Evolutionary conservation across 257 asterid genomes (phyloP), one percentile per base, ranked within the genome.

Genomic region (Solanum megistacrolobum): DNA sequence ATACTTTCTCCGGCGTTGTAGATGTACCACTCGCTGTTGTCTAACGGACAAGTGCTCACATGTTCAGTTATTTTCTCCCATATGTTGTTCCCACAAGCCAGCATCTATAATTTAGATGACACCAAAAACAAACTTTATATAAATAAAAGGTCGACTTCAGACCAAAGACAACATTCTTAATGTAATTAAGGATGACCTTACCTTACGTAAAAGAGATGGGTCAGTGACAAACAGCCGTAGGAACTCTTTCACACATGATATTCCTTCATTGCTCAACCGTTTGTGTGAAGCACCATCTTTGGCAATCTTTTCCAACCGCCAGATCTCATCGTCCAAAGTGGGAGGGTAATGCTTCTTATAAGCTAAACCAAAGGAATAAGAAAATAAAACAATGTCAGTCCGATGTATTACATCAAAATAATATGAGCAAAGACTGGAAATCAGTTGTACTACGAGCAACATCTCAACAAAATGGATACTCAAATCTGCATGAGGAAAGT

Each of bases 281-380:
- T 88, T 89, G 81, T 94, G 97, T 72, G 92, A 90, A 20, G 92
- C 87, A 58, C 99, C 99, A 23, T 90, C 97, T 92, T 92, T 95
- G 4, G 98, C 99, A 35, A 96, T 94, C 93, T 92, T 94, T 85
- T 92, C 94, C 89, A 96, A 87, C 31, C 99, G 93, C 99, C 99
- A 96, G 16, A 96, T 94, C 55, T 94, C 96, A 87, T 96, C 99
- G 0, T 52, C 87, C 89, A 88, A 46, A 58, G 85, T 83, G 6
- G 99, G 99, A 20, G 98, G 98, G 66, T 94, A 88, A 86, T 92
- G 98, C 90, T 96, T 96, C 91, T 91, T 92, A 90, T 94, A 94
- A 71, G 98, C 99, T 96, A 65, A 88, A 78, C 20, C 71, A 27
- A 74, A n/a, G 38, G 87, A 31, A 76, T 32, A 91, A 46, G 89